Conservation (phyloP, 2,329 filamentous ascomycete genomes). For the Colletotrichum sojae region DNA sequence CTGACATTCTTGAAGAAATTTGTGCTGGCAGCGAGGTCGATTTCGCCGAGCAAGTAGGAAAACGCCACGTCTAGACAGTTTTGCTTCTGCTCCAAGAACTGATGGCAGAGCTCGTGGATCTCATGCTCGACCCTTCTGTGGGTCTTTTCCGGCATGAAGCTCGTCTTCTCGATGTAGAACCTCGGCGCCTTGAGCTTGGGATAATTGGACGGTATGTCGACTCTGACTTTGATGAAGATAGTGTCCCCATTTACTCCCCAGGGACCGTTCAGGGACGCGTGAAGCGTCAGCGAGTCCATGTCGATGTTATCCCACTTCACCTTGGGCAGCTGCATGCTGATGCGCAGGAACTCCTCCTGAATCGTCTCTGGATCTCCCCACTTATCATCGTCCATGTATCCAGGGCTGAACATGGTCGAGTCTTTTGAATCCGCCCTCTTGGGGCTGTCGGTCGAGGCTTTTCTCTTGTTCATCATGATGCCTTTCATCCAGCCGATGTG, state of each 20-base stretch:
- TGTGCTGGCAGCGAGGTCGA: slow-evolving; percentile 72
- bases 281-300: slow-evolving; percentile 71
- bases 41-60: slow-evolving; percentile 74
- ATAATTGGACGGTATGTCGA: slow-evolving; percentile 72
- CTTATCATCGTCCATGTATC: slow-evolving; percentile 66
- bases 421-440: slow-evolving; percentile 67
- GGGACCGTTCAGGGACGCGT: slow-evolving; percentile 74
- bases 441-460: slow-evolving; percentile 59
- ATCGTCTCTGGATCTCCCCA: slow-evolving; percentile 75
- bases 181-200: slow-evolving; percentile 70
- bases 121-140: slow-evolving; percentile 68
- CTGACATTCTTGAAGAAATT: slow-evolving; percentile 75
- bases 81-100: slow-evolving; percentile 70
- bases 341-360: slow-evolving; percentile 75
- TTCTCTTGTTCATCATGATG: slow-evolving; percentile 73
- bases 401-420: slow-evolving; percentile 65
- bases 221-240: slow-evolving; percentile 74
- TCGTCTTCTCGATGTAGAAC: slow-evolving; percentile 74
- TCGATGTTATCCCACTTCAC: slow-evolving; percentile 76
- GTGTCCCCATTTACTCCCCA: slow-evolving; percentile 71
- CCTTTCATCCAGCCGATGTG: slow-evolving; percentile 80
- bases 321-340: slow-evolving; percentile 73
- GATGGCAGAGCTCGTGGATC: slow-evolving; percentile 68
- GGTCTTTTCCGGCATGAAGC: slow-evolving; percentile 71
- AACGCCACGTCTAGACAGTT: slow-evolving; percentile 75